Percentiles rank a stretch among this genome's conserved stretches.
Conservation (phyloP, 371 early-diverging fungal species). For the Blyttiomyces sp. region DNA sequence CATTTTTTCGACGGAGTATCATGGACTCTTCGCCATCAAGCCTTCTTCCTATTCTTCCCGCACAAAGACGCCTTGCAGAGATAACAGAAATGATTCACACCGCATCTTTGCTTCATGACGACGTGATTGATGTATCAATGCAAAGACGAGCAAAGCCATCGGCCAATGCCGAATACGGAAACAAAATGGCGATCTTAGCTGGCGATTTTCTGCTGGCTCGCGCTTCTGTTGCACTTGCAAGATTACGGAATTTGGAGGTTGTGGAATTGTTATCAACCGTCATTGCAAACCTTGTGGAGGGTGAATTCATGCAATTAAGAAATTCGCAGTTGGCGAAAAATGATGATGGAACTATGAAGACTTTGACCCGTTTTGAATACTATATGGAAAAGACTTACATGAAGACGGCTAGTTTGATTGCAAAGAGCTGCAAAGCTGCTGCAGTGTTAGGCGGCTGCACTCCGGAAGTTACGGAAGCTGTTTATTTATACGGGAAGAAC, state of each 20-base stretch:
- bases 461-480: conserved; percentile 64
- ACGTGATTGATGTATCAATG: conserved; percentile 73
- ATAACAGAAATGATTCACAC: conserved; percentile 97
- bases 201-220: conserved; percentile 93
- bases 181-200: conserved; percentile 94
- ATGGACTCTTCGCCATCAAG: not conserved
- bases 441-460: conserved; percentile 81
- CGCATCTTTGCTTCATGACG: conserved; percentile 91
- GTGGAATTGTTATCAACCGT: conserved; percentile 91
- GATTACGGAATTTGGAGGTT: conserved; percentile 81
- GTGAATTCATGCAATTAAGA: conserved; percentile 94
- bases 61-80: conserved; percentile 90
- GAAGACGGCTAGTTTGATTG: conserved; percentile 94
- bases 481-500: conserved; percentile 82
- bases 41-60: conserved; percentile 66
- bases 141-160: conserved; percentile 70
- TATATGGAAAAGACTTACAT: conserved; percentile 92
- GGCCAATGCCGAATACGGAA: conserved; percentile 85
- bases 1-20: not conserved
- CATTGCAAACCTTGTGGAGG: conserved; percentile 90
- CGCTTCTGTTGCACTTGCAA: conserved; percentile 86
- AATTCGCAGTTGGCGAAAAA: conserved; percentile 45
- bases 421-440: conserved; percentile 86
- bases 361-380: conserved; percentile 65
- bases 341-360: not conserved